phyloP scores from a whole-genome alignment of 768 basidiomycete species.

The Mycena pura region DNA sequence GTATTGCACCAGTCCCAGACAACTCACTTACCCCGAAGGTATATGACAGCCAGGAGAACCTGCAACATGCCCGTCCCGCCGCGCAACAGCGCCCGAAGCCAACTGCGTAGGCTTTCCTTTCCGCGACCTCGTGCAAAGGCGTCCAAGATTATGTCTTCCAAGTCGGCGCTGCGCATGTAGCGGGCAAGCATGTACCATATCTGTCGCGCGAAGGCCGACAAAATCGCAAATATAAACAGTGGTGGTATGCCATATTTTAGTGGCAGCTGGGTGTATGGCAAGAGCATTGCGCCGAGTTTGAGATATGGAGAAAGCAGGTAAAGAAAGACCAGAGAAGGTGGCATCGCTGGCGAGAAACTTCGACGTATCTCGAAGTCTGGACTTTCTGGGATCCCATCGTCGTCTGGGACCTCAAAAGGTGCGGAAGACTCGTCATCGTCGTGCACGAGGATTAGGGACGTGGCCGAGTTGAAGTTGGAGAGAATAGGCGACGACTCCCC shows the following conservation, averaged over 20 bases:
- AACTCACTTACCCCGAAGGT: conserved; percentile 66
- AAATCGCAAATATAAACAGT: conserved; percentile 58
- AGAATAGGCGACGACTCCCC: conserved; percentile 31
- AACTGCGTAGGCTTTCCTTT: conserved; percentile 52
- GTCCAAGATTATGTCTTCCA: conserved; percentile 71
- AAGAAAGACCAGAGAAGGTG: conserved; percentile 64
- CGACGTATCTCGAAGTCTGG: conserved; percentile 51
- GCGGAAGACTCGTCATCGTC: conserved; percentile 53
- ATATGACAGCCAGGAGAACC: conserved; percentile 62
- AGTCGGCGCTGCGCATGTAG: conserved; percentile 67
- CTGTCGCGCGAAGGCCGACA: conserved; percentile 68
- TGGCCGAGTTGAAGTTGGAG: conserved; percentile 46
- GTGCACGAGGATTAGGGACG: conserved; percentile 70
- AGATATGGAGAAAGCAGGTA: conserved; percentile 75
- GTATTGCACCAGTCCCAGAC: neutral
- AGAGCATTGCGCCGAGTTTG: conserved; percentile 71
- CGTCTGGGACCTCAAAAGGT: conserved; percentile 47
- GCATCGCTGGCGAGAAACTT: conserved; percentile 57
- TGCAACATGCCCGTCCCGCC: conserved; percentile 51
- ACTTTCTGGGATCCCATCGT: conserved; percentile 56
- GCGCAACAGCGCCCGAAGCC: conserved; percentile 54
- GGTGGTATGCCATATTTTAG: conserved; percentile 57
- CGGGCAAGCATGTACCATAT: conserved; percentile 82
- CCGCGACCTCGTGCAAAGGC: conserved; percentile 63
- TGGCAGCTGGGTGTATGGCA: conserved; percentile 56